Conservation (phyloP, 2,329 filamentous ascomycete species). For the Diaporthe citrichinensis region DNA sequence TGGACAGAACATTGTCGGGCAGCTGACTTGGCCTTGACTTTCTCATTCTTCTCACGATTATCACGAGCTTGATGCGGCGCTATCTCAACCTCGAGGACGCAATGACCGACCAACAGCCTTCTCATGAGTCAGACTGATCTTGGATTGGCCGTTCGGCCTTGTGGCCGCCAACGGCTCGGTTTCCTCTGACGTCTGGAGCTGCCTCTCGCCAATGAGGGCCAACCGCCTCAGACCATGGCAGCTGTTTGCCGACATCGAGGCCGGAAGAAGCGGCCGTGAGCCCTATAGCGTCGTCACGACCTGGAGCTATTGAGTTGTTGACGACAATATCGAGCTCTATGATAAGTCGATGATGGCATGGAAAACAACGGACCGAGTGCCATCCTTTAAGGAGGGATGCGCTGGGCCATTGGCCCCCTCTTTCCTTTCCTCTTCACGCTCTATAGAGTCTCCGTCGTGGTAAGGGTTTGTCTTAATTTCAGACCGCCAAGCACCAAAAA, state of each 20-base stretch:
- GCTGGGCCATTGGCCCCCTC: neutral
- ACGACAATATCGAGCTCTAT: neutral
- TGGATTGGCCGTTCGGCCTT: neutral
- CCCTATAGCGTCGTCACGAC: neutral
- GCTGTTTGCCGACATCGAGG: neutral
- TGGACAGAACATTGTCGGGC: neutral
- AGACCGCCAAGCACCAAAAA: neutral
- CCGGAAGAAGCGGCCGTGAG: neutral
- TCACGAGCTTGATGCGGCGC: neutral
- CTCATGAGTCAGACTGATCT: neutral
- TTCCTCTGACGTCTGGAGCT: neutral
- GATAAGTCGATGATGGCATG: constrained; percentile 1
- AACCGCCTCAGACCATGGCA: neutral
- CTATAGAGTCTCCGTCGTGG: neutral
- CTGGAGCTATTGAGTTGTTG: neutral
- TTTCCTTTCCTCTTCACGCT: neutral
- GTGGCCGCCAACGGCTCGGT: neutral
- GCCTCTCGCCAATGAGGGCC: neutral
- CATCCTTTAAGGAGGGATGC: neutral
- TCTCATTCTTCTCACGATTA: neutral
- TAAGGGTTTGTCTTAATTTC: neutral
- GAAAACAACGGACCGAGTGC: no score
- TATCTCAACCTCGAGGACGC: neutral
- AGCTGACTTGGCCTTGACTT: neutral
- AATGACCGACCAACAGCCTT: neutral